A percentile compares a stretch with the other conserved stretches of the same genome.
These are phyloP conservation scores for Zygosaccharomyces sapae DNA, from an alignment of 1,139 yeast genomes.

Conservation along the genomic window DNA sequence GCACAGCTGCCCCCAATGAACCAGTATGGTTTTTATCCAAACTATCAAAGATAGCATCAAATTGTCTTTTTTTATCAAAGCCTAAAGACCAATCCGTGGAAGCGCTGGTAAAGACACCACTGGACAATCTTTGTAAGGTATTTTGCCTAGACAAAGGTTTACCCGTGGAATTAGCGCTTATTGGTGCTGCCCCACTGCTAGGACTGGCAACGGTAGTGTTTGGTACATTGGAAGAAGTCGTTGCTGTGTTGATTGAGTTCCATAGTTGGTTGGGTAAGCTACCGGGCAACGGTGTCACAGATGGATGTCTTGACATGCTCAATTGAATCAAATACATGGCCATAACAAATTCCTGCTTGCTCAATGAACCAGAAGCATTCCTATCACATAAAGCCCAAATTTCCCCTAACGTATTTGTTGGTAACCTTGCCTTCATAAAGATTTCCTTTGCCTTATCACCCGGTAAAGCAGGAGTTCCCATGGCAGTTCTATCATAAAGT, in stretches of 20 bases:
- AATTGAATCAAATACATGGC: slow-evolving; percentile 96
- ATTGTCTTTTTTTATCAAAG: slow-evolving; percentile 68
- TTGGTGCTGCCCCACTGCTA: slow-evolving; percentile 14
- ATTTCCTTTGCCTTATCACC: slow-evolving; percentile 81
- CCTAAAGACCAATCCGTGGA: slow-evolving; percentile 67
- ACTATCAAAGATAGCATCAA: slow-evolving; percentile 70
- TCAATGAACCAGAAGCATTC: slow-evolving; percentile 65
- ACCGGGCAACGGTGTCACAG: slow-evolving; percentile 63
- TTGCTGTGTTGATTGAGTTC: slow-evolving; percentile 44
- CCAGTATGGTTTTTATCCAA: slow-evolving; percentile 68
- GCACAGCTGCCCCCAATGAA: slow-evolving; percentile 66
- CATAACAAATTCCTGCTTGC: slow-evolving; percentile 70
- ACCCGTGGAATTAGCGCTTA: slow-evolving; percentile 36
- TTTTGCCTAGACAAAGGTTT: slow-evolving; percentile 28
- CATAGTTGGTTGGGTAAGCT: slow-evolving; percentile 64
- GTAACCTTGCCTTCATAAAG: slow-evolving; percentile 81
- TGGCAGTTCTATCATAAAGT: slow-evolving; percentile 61
- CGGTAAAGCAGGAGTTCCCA: slow-evolving; percentile 48
- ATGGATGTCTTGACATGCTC: slow-evolving; percentile 60
- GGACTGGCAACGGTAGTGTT: slow-evolving; percentile 8
- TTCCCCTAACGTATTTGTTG: slow-evolving; percentile 70
- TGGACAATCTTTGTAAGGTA: slow-evolving; percentile 31
- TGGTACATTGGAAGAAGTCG: slow-evolving; percentile 17
- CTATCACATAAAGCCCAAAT: slow-evolving; percentile 88
- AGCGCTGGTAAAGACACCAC: slow-evolving; percentile 48